Base-by-base conservation (phyloP, 164 flowering plant species). In the Brasenia schreberi region DNA sequence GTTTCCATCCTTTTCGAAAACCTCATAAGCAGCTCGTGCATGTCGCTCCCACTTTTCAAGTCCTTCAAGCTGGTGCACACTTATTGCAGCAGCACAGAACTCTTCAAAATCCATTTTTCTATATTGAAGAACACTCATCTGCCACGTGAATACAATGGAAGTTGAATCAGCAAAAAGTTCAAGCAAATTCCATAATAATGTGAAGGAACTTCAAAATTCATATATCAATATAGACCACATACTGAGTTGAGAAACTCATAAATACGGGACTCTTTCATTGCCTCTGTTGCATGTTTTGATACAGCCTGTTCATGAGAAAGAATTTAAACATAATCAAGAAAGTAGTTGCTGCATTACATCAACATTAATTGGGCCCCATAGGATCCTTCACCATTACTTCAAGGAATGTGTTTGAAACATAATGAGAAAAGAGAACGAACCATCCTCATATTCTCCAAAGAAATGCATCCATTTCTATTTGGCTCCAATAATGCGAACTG, bases 81-180 rank as follows among this genome's bases (percentile, higher is more conserved):
- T 93, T 58, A 87, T 62, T 39, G 97, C 83, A 62, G 96, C 98
- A 19, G 96, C 94, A 82, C 96, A 86, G 65, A 93, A 90, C 73
- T 93, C 98, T 75, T 86, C 98, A 76, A 88, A 90, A 75, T 89
- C 86, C 94, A 93, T 87, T 69, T 83, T 86, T 83, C 96, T 83
- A 76, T 84, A 93, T 61, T 88, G 96, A 69, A 93, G 94, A 59
- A 83, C 81, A 77, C 77, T 83, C 74, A 93, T 73, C 98, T 92
- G 89, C 64, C 16, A 64, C 18, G 53, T 65, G 64, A 61, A 64
- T 19, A 64, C 27, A 23, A 23, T 65, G 19, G 53, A 14, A 18
- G 42, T n/a, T 18, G 4, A 43, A 33, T 59, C 49, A 58, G 11
- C 5, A 27, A 65, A 53, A 42, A 23, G 27, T 23, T 23, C 2